Conservation (phyloP, 2,329 filamentous ascomycete genomes). For the Microascus cirrosus region DNA sequence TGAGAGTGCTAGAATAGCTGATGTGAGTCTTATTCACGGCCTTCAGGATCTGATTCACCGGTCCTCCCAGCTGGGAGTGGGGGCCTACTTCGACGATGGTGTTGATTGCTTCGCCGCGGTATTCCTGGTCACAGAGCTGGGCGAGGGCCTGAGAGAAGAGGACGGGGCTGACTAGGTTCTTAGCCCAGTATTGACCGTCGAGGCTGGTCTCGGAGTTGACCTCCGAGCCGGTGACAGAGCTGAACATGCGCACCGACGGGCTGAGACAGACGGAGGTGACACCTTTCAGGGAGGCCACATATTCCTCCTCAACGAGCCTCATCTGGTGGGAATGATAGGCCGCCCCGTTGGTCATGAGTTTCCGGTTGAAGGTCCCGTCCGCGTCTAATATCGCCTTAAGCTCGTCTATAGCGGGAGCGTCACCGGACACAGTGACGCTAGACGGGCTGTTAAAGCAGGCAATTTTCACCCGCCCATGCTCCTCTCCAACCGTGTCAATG, state of each 20-base stretch:
- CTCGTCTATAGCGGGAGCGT: slow-evolving; percentile 13
- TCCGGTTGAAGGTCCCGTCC: slow-evolving; percentile 10
- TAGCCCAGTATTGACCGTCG: slow-evolving; percentile 28
- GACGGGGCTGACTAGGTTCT: slow-evolving; percentile 32
- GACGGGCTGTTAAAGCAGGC: slow-evolving; percentile 25
- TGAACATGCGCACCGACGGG: neutral
- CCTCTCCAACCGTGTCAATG: neutral
- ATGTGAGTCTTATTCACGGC: slow-evolving; percentile 22
- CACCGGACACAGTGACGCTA: slow-evolving; percentile 23
- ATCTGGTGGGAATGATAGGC: slow-evolving; percentile 21
- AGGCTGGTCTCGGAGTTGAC: slow-evolving; percentile 11
- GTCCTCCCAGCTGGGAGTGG: slow-evolving; percentile 35
- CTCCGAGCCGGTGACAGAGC: slow-evolving; percentile 4
- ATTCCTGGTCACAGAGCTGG: slow-evolving; percentile 16
- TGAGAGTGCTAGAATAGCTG: neutral
- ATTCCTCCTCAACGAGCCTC: slow-evolving; percentile 13
- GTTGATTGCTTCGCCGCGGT: neutral
- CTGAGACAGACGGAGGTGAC: neutral
- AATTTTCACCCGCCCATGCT: slow-evolving; percentile 7
- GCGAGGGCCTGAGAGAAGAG: slow-evolving; percentile 27
- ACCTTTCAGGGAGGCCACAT: slow-evolving; percentile 14
- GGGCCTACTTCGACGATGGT: slow-evolving; percentile 28
- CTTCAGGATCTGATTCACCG: slow-evolving; percentile 35
- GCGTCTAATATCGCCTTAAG: neutral
- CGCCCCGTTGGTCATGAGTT: slow-evolving; percentile 7